These are phyloP conservation scores for Debaryomycetaceae sp. DNA, from an alignment of 1,139 yeast genomes.

Conservation along the genomic window DNA sequence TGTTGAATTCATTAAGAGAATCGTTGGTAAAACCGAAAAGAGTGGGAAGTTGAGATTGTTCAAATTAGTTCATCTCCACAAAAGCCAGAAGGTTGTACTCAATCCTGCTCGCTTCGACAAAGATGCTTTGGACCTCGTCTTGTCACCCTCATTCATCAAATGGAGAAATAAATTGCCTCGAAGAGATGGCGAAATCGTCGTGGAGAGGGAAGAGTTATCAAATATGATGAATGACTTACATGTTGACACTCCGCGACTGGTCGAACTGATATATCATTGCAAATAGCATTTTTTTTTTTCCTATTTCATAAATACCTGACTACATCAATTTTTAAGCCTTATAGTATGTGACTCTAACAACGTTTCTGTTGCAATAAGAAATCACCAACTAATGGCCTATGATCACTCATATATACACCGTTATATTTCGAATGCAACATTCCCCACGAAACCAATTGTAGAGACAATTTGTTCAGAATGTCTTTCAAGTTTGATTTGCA, in stretches of 20 bases:
- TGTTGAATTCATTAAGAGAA: constrained; percentile 3
- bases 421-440: constrained; percentile 45
- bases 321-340: background rate
- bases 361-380: constrained; percentile 15
- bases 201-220: too few species aligned
- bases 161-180: background rate
- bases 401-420: constrained; percentile 48
- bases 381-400: constrained; percentile 53
- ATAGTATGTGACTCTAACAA: background rate
- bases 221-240: too few species aligned
- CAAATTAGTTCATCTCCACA: background rate
- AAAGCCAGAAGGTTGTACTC: constrained; percentile 1
- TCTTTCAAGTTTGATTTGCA: constrained; percentile 13
- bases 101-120: constrained; percentile 1
- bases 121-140: background rate
- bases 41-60: background rate
- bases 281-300: too few species aligned
- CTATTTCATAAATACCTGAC: background rate
- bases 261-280: too few species aligned
- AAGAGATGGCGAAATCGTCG: background rate
- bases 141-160: constrained; percentile 3
- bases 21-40: background rate
- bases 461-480: constrained; percentile 11
- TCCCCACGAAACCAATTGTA: constrained; percentile 33
- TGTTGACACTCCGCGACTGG: too few species aligned